Conservation (phyloP, 495 filamentous ascomycete species). For the Hypoxylon crocopeplum region DNA sequence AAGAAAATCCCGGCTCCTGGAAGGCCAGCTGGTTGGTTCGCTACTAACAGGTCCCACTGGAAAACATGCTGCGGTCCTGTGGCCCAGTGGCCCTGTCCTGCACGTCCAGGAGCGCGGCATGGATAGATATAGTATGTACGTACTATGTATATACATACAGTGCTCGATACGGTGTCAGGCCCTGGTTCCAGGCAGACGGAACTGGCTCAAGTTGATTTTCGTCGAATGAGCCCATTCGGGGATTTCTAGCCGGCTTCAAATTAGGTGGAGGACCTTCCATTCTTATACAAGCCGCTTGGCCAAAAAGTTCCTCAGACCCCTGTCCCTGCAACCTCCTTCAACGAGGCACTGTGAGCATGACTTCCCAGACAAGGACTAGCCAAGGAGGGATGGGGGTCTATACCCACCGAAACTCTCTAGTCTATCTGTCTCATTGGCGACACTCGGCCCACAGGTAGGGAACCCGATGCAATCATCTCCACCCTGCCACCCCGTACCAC, state of each 20-base stretch:
- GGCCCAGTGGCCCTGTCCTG: slow-evolving; percentile 11
- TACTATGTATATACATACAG: slow-evolving; percentile 13
- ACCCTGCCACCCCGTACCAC: slow-evolving; percentile 28
- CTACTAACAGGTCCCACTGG: slow-evolving; percentile 19
- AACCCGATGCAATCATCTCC: slow-evolving; percentile 40
- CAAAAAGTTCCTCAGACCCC: slow-evolving; percentile 31
- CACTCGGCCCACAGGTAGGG: slow-evolving; percentile 35
- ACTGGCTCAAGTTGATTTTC: slow-evolving; percentile 17
- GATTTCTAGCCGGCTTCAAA: slow-evolving; percentile 32
- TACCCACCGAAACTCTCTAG: slow-evolving; percentile 10
- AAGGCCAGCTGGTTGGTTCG: slow-evolving; percentile 26
- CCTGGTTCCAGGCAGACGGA: slow-evolving; percentile 35
- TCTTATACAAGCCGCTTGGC: slow-evolving; percentile 35
- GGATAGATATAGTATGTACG: not conserved
- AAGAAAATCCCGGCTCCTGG: slow-evolving; percentile 33
- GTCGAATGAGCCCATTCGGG: slow-evolving; percentile 29
- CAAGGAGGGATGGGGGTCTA: slow-evolving; percentile 7
- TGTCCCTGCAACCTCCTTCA: not conserved
- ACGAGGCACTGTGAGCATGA: slow-evolving; percentile 21
- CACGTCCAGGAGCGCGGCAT: not conserved
- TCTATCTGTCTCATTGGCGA: slow-evolving; percentile 18
- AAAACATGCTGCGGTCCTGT: not conserved
- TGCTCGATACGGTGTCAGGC: slow-evolving; percentile 5
- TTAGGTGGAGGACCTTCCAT: slow-evolving; percentile 36
- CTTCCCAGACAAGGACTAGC: slow-evolving; percentile 22